phyloP scores from a whole-genome alignment of 2,329 filamentous ascomycete species.

The Trichoderma polysporum region DNA sequence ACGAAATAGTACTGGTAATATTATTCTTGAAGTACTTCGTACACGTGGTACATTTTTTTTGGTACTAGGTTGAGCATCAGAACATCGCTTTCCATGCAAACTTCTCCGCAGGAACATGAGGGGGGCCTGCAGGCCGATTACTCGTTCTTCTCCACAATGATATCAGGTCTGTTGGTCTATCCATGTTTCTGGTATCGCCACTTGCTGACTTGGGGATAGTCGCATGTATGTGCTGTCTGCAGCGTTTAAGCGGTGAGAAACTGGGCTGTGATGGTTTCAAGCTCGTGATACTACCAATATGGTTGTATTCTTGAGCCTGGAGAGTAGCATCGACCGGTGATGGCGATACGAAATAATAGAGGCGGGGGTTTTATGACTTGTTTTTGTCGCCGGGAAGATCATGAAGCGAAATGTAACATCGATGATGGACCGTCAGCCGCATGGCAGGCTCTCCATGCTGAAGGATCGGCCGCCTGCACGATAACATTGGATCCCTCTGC shows the following conservation, averaged over 20 bases:
- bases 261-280: not conserved
- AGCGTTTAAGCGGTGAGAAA: conserved; percentile 13
- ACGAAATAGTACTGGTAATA: not conserved
- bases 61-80: not conserved
- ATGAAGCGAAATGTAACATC: not conserved
- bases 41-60: no score
- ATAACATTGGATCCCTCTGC: conserved; percentile 3
- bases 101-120: conserved; percentile 4
- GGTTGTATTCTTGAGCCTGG: not conserved
- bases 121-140: conserved; percentile 6
- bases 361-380: not conserved
- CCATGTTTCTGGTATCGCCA: conserved; percentile 3
- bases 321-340: not conserved
- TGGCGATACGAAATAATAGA: not conserved
- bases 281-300: not conserved
- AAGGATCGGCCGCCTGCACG: conserved; percentile 5
- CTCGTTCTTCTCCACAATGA: conserved; percentile 15
- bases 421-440: conserved; percentile 1
- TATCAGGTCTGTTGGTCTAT: conserved; percentile 9
- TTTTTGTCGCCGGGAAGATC: not conserved
- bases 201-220: conserved; percentile 16
- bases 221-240: conserved; percentile 14
- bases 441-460: conserved; percentile 2
- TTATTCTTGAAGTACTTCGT: not conserved
- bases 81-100: not conserved